Evolutionary conservation across 352 stramenopile species (phyloP), one percentile per base, ranked within the genome.

Genomic region (Phytopythium boreale): DNA sequence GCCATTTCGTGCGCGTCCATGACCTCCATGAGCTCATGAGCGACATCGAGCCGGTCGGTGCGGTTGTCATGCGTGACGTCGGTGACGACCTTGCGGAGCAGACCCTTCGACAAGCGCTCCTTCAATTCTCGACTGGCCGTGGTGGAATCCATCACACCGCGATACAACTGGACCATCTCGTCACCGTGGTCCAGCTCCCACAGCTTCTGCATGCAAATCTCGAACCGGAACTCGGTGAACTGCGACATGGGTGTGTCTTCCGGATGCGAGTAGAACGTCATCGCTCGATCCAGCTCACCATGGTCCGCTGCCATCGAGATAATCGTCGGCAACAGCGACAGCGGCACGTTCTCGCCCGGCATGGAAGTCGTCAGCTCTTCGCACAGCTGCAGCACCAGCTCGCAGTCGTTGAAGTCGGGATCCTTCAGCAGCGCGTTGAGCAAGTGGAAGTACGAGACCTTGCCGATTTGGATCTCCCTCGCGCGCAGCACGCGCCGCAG

Each of bases 161-260:
- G 59, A 50, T 90, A 85, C 29, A 93, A 64, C 14, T 75, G 58
- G 29, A 93, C 71, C 63, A 90, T 74, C 66, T 88, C 80, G 11
- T 67, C 63, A 15, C 76, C 61, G 60, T 80, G 70, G 31, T 72
- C 69, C 31, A 78, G 55, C 7, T 79, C 59, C 69, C 77, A 81
- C 31, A 93, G 61, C 41, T 79, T 77, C 58, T 88, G 80, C 41
- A 90, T 60, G 56, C 77, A 87, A 47, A 88, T 88, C 31, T 89
- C 82, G 59, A 93, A 89, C 12, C 75, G 79, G 62, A 80, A 82
- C 63, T 90, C 76, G 1, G 74, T 84, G 52, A 79, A 88, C 3
- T 41, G 46, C 26, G 66, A 70, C 75, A 90, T 81, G 2, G 63
- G 37, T 9, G 68, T 72, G 19, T 84, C 61, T 1, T 64, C 59